These are phyloP conservation scores for Saccharomycopsis javanensis DNA, from an alignment of 805 yeast genomes.

Conservation along the genomic window DNA sequence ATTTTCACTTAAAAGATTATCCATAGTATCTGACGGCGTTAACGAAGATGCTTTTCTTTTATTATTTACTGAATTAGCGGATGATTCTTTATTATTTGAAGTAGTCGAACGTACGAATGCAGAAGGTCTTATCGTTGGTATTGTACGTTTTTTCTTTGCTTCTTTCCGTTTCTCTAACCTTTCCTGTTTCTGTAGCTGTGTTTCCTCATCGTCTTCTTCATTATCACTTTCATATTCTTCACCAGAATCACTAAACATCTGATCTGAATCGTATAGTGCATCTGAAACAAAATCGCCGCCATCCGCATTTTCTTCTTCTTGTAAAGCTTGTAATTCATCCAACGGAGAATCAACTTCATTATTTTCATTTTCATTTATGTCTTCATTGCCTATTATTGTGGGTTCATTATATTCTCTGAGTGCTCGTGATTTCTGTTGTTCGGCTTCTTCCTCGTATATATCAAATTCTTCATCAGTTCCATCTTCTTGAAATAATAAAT, in stretches of 20 bases:
- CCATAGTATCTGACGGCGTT: slow-evolving; percentile 28
- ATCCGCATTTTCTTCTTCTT: too few relatives aligned
- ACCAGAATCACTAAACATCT: slow-evolving; percentile 16
- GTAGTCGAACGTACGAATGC: too few relatives aligned
- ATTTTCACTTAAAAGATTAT: slow-evolving; percentile 38
- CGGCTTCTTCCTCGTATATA: slow-evolving; percentile 8
- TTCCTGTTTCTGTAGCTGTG: slow-evolving; percentile 32
- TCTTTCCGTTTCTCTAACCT: slow-evolving; percentile 24
- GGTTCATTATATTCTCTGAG: background rate
- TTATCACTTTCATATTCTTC: slow-evolving; percentile 33
- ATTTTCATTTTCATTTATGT: background rate
- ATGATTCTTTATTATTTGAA: slow-evolving; percentile 2
- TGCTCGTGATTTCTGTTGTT: background rate
- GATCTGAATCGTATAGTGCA: slow-evolving; percentile 10
- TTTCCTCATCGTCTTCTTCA: slow-evolving; percentile 25
- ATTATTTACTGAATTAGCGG: slow-evolving; percentile 13
- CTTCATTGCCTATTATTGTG: background rate
- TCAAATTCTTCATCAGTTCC: slow-evolving; percentile 18
- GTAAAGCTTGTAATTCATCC: background rate
- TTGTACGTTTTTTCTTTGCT: slow-evolving; percentile 26
- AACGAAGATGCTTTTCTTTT: slow-evolving; percentile 26
- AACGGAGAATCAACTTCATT: background rate
- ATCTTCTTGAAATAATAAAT: slow-evolving; percentile 50
- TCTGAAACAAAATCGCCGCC: background rate
- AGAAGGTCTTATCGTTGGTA: slow-evolving; percentile 25